These are phyloP conservation scores for Kwoniella sp. DNA, from an alignment of 768 basidiomycete genomes.

Conservation along the genomic window DNA sequence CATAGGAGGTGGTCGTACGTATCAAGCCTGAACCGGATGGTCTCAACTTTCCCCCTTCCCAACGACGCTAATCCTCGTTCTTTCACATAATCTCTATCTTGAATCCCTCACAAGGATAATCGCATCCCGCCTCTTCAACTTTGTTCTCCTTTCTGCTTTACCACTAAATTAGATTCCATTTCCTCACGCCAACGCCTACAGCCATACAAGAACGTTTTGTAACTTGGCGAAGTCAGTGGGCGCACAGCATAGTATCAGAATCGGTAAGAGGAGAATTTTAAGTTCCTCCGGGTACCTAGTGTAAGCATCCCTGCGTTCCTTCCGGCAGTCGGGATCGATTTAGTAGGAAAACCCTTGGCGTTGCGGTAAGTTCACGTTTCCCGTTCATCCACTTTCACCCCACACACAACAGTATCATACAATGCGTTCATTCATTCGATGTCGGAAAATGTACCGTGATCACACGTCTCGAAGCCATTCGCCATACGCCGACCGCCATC, in stretches of 20 bases:
- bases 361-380: constrained; percentile 1
- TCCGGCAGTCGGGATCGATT: neutral
- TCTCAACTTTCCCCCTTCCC: neutral
- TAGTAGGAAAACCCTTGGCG: neutral
- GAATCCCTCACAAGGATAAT: neutral
- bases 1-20: neutral
- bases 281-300: neutral
- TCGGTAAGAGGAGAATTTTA: neutral
- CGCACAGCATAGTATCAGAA: neutral
- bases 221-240: neutral
- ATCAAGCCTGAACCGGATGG: neutral
- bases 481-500: neutral
- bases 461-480: neutral
- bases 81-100: neutral
- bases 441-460: neutral
- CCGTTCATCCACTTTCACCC: neutral
- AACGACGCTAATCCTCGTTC: neutral
- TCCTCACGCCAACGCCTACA: neutral
- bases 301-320: neutral
- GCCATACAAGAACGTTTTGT: neutral
- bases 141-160: neutral
- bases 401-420: neutral
- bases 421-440: neutral
- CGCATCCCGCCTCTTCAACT: neutral
- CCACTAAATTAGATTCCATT: neutral